Base-by-base conservation (phyloP, 768 basidiomycete species). In the Lepiota brunneoincarnata region DNA sequence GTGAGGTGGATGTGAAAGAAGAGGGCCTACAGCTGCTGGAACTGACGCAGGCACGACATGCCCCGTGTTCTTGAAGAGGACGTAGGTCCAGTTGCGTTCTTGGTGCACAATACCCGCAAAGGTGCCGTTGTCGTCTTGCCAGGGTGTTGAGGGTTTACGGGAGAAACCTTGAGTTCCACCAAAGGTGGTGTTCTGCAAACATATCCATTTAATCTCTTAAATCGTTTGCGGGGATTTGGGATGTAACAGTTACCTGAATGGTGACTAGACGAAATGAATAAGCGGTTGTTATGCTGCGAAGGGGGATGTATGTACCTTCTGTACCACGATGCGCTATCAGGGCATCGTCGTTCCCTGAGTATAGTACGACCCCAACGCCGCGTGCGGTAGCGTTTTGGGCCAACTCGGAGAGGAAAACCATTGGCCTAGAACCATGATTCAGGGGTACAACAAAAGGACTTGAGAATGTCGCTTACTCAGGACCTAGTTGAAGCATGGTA, bases 101-200 rank as follows among this genome's bases (percentile, higher is more conserved):
- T 88, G 87, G 61, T 87, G 86, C 15, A 89, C 75, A 28, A 88
- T 82, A 0, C 88, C 89, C 0, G 81, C 85, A 51, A 81, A 76
- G 49, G 80, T 70, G 11, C 82, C 81, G 1, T 65, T 61, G 49
- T 87, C 84, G 47, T 83, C 81, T 50, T 67, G 70, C 86, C 87
- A 90, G 0, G 82, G 78, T 0, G 89, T 89, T 2, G 82, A 77
- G 0, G 89, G 89, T 54, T 77, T 75, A 43, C 80, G 74, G 3
- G 84, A 82, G 65, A 91, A 91, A 3, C 89, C 89, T 67, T 82
- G 85, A 39, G 84, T 82, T 5, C 86, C 88, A 21, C 86, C 87
- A 58, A 89, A 91, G 0, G 89, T 89, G 21, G 87, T 88, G 60
- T 91, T 91, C 84, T 89, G 47, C 31, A 31, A n/a, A 31, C 31